phyloP scores from a whole-genome alignment of 2,329 filamentous ascomycete genomes.

The Zymoseptoria brevis region DNA sequence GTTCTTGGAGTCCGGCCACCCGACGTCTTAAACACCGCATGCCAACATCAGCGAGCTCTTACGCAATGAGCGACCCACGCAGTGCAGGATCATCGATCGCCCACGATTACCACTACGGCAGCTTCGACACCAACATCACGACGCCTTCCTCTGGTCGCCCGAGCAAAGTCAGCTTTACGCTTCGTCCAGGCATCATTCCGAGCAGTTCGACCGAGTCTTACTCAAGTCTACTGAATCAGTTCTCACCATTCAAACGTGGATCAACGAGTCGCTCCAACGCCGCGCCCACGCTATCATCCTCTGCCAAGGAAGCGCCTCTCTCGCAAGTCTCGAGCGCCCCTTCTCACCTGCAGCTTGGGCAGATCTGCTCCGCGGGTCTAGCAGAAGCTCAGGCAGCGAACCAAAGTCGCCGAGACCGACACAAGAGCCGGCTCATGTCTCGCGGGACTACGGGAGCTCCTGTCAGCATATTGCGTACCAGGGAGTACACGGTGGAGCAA shows the following conservation, averaged over 20 bases:
- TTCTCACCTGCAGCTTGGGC: not conserved
- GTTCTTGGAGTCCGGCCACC: not conserved
- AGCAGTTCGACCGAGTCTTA: not conserved
- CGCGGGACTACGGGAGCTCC: not conserved
- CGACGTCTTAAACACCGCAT: not conserved
- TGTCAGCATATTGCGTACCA: not conserved
- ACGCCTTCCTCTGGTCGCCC: not conserved
- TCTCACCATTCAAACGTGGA: not conserved
- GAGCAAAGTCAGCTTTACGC: not conserved
- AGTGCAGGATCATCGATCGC: not conserved
- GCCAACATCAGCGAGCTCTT: not conserved
- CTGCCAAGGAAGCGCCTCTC: not conserved
- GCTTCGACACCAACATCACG: not conserved
- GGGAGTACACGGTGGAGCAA: not conserved
- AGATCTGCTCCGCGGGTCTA: not conserved
- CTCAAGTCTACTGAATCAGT: not conserved
- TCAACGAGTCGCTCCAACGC: not conserved
- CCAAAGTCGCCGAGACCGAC: not conserved
- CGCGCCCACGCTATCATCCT: not conserved
- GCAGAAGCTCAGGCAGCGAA: not conserved
- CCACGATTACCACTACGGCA: not conserved
- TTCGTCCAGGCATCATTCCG: not conserved
- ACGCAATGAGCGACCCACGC: not conserved
- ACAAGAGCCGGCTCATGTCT: not conserved
- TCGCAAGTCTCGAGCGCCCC: not conserved